A percentile compares a stretch with the other conserved stretches of the same genome.
phyloP scores from a whole-genome alignment of 2,329 filamentous ascomycete genomes.

The Fusarium graminum region DNA sequence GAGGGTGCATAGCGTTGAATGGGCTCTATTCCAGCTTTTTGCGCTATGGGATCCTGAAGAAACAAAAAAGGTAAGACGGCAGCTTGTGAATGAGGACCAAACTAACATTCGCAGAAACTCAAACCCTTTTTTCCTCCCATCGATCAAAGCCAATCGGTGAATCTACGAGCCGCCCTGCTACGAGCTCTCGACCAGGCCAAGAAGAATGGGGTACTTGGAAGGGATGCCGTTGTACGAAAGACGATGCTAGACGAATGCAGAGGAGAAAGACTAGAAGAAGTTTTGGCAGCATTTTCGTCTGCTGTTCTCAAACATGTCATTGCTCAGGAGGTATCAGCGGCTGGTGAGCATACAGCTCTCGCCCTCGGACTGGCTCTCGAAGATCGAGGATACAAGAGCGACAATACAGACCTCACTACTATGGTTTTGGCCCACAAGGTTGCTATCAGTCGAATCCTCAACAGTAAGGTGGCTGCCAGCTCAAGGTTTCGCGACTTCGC shows the following conservation, averaged over 20 bases:
- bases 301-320: slow-evolving; percentile 80
- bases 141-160: slow-evolving; percentile 90
- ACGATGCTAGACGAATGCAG: slow-evolving; percentile 98
- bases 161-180: slow-evolving; percentile 86
- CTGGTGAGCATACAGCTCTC: slow-evolving; percentile 59
- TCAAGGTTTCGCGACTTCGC: slow-evolving; percentile 73
- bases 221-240: slow-evolving; percentile 86
- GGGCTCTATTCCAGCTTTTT: slow-evolving; percentile 91
- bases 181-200: slow-evolving; percentile 86
- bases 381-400: slow-evolving; percentile 67
- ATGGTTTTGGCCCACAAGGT: slow-evolving; percentile 80
- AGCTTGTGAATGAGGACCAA: background rate
- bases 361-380: slow-evolving; percentile 70
- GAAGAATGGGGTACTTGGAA: slow-evolving; percentile 84
- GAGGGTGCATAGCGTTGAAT: slow-evolving; percentile 86
- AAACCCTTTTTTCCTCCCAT: slow-evolving; percentile 90
- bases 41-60: slow-evolving; percentile 83
- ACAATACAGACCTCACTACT: slow-evolving; percentile 69
- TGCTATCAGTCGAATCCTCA: slow-evolving; percentile 71
- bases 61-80: slow-evolving; percentile 72
- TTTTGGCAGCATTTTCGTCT: slow-evolving; percentile 86
- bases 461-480: slow-evolving; percentile 70
- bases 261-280: slow-evolving; percentile 88
- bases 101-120: slow-evolving; percentile 74
- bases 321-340: slow-evolving; percentile 57